Conservation (phyloP, 108 stramenopile species). For the Nitzschia palea region DNA sequence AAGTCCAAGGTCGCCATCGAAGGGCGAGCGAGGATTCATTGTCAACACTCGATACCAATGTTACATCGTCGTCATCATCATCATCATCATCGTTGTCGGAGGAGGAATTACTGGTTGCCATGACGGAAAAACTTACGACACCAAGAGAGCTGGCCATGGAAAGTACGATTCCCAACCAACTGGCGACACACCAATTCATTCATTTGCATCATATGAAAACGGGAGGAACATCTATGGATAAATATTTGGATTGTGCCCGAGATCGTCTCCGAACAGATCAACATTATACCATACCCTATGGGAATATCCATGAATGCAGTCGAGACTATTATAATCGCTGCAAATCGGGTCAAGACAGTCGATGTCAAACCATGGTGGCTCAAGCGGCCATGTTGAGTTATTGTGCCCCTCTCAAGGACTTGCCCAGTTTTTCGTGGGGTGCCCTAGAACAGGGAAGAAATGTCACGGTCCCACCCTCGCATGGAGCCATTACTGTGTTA, state of each 20-base stretch:
- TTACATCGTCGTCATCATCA: too few species aligned
- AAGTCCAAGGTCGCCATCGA: too few species aligned
- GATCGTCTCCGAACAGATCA: conserved; percentile 21
- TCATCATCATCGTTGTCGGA: too few species aligned
- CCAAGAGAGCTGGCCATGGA: background rate
- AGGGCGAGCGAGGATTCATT: too few species aligned
- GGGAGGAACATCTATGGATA: conserved; percentile 65
- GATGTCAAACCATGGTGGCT: conserved; percentile 10
- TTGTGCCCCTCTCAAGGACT: conserved; percentile 62
- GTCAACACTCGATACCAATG: too few species aligned
- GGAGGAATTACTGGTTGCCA: background rate
- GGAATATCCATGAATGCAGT: conserved; percentile 37
- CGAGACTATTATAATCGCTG: conserved; percentile 18
- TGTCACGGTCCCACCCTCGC: background rate
- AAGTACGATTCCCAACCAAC: background rate
- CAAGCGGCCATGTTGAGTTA: conserved; percentile 57
- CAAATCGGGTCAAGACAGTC: conserved; percentile 5
- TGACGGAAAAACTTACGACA: background rate
- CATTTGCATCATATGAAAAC: conserved; percentile 87
- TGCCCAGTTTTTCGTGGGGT: conserved; percentile 55
- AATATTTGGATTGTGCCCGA: conserved; percentile 52
- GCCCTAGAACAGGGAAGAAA: background rate
- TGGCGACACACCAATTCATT: conserved; percentile 53
- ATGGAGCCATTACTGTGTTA: conserved; percentile 63
- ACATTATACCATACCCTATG: conserved; percentile 23